phyloP scores from a whole-genome alignment of 169 alveolate species.

The Cryptosporidium meleagridis region DNA sequence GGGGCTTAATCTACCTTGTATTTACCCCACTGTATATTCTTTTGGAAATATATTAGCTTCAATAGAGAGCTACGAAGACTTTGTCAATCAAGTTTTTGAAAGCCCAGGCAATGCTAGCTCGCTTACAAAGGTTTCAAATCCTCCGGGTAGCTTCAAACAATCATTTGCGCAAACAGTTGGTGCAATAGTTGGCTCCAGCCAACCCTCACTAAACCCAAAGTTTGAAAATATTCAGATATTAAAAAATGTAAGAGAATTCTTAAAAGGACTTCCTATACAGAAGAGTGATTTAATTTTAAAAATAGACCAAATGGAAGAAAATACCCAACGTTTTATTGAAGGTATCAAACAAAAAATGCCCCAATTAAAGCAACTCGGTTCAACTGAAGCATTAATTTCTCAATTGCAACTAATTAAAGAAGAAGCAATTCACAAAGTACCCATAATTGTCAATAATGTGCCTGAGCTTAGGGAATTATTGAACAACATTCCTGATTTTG shows the following conservation, averaged over 20 bases:
- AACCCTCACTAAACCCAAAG: constrained; percentile 43
- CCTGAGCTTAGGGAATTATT: constrained; percentile 71
- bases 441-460: constrained; percentile 54
- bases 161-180: neutral
- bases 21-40: constrained; percentile 50
- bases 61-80: constrained; percentile 72
- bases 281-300: constrained; percentile 49
- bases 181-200: constrained; percentile 13
- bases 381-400: constrained; percentile 47
- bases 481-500: constrained; percentile 61
- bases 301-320: constrained; percentile 58
- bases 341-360: constrained; percentile 37
- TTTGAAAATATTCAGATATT: constrained; percentile 60
- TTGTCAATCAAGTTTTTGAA: constrained; percentile 49
- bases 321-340: constrained; percentile 24
- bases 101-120: neutral
- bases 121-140: neutral
- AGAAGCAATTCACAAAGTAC: constrained; percentile 63
- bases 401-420: constrained; percentile 57
- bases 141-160: neutral
- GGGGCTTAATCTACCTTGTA: constrained; percentile 57
- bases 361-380: constrained; percentile 9
- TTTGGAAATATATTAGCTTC: constrained; percentile 70
- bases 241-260: constrained; percentile 21
- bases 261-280: constrained; percentile 32